Percentiles rank a stretch among this genome's conserved stretches.
phyloP scores from a whole-genome alignment of 805 yeast genomes.

The Teunomyces aglyptinius region DNA sequence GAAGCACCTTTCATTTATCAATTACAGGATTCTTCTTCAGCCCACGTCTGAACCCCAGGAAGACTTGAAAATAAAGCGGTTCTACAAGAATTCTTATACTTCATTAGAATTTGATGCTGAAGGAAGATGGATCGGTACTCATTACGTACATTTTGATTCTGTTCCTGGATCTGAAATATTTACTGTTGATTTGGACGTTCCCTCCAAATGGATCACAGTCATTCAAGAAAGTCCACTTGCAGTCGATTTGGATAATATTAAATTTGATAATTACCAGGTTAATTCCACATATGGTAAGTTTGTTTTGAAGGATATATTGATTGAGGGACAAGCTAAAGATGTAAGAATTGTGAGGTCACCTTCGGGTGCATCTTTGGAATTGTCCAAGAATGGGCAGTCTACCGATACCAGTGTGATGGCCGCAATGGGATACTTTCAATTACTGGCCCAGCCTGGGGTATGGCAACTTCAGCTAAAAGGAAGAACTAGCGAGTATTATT shows the following conservation, averaged over 20 bases:
- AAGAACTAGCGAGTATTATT: conserved; percentile 13
- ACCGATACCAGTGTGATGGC: conserved; percentile 73
- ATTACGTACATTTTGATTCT: conserved; percentile 35
- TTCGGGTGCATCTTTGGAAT: conserved; percentile 50
- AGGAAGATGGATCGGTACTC: conserved; percentile 20
- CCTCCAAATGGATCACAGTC: conserved; percentile 65
- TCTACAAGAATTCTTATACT: conserved; percentile 51
- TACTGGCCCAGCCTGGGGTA: conserved; percentile 69
- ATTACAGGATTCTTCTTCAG: conserved; percentile 52
- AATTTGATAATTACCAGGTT: conserved; percentile 36
- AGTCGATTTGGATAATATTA: conserved; percentile 63
- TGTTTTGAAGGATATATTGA: conserved; percentile 50
- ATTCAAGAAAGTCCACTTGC: conserved; percentile 41
- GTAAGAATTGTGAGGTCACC: conserved; percentile 38
- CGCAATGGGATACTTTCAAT: conserved; percentile 80
- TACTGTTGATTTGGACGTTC: conserved; percentile 56
- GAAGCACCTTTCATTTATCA: conserved; percentile 46
- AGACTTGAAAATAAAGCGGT: conserved; percentile 52
- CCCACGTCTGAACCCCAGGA: conserved; percentile 47
- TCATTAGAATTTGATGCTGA: conserved; percentile 25
- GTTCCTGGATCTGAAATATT: conserved; percentile 53
- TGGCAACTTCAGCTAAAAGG: conserved; percentile 54
- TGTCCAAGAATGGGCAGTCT: conserved; percentile 16
- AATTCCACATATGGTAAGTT: conserved; percentile 45
- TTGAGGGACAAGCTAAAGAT: conserved; percentile 71